Evolutionary conservation across 169 alveolate species (phyloP).

Genomic region (Cryptosporidium sp.): DNA sequence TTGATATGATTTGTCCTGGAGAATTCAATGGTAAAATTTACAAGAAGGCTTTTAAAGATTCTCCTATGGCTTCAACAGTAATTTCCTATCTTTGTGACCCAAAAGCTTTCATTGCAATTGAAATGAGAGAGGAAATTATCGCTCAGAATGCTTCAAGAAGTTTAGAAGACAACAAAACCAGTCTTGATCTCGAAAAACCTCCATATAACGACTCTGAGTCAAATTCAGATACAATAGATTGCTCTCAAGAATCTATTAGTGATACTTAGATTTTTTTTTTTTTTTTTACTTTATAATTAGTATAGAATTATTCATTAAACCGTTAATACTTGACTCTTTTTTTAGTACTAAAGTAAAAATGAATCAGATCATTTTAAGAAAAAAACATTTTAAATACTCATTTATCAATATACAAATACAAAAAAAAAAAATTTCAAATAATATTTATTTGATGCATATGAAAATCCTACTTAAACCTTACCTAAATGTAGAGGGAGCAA

Average conservation of each 20-base stretch:
- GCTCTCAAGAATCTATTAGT: neutral
- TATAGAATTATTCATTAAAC: too few relatives aligned
- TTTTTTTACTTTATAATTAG: too few relatives aligned
- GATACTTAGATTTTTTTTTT: neutral
- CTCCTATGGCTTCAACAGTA: conserved; percentile 72
- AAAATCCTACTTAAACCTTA: neutral
- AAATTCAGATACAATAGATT: conserved; percentile 1
- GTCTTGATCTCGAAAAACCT: neutral
- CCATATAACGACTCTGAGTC: neutral
- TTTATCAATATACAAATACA: neutral
- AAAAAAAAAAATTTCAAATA: neutral
- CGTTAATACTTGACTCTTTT: too few relatives aligned
- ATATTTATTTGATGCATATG: neutral
- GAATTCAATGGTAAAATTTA: conserved; percentile 37
- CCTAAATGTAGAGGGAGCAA: conserved; percentile 64
- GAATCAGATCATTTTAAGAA: too few relatives aligned
- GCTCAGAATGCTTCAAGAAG: conserved; percentile 36
- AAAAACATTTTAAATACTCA: too few relatives aligned
- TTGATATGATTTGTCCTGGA: conserved; percentile 72
- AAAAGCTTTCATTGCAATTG: conserved; percentile 63
- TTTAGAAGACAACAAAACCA: neutral
- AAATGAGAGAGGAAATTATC: conserved; percentile 67
- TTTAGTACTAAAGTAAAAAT: too few relatives aligned
- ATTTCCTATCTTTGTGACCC: conserved; percentile 74
- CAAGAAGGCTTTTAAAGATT: conserved; percentile 5